A percentile compares a stretch with the other conserved stretches of the same genome.
phyloP scores from a whole-genome alignment of 345 rosid genomes.

The Clarkia xantiana region DNA sequence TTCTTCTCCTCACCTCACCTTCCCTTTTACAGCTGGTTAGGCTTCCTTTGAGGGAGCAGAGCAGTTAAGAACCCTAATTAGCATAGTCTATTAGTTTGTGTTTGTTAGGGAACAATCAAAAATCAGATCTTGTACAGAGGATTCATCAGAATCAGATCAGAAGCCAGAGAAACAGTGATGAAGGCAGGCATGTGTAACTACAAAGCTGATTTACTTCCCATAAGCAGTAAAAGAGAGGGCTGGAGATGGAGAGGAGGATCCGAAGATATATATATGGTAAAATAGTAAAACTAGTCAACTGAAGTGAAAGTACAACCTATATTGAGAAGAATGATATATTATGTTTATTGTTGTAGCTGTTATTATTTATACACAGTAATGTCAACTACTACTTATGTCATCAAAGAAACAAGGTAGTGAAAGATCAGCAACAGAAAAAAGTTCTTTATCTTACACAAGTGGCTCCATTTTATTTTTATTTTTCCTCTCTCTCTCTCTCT shows the following conservation, averaged over 20 bases:
- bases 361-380: constrained; percentile 3
- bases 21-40: constrained; percentile 9
- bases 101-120: constrained; percentile 14
- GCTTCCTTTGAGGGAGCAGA: constrained; percentile 20
- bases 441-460: background rate
- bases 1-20: background rate
- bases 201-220: constrained; percentile 7
- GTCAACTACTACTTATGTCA: constrained; percentile 11
- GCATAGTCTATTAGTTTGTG: constrained; percentile 12
- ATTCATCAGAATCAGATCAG: constrained; percentile 6
- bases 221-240: background rate
- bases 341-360: constrained; percentile 7
- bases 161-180: background rate
- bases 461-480: background rate
- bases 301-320: background rate
- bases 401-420: constrained; percentile 1
- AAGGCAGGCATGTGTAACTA: background rate
- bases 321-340: constrained; percentile 3
- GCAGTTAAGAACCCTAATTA: constrained; percentile 8
- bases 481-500: background rate
- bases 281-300: constrained; percentile 2
- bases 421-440: constrained; percentile 2
- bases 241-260: constrained; percentile 1
- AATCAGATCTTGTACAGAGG: constrained; percentile 18
- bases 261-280: background rate